Evolutionary conservation across 1,284 basidiomycete species (phyloP).

Genomic region (Cutaneotrichosporon spelunceum): DNA sequence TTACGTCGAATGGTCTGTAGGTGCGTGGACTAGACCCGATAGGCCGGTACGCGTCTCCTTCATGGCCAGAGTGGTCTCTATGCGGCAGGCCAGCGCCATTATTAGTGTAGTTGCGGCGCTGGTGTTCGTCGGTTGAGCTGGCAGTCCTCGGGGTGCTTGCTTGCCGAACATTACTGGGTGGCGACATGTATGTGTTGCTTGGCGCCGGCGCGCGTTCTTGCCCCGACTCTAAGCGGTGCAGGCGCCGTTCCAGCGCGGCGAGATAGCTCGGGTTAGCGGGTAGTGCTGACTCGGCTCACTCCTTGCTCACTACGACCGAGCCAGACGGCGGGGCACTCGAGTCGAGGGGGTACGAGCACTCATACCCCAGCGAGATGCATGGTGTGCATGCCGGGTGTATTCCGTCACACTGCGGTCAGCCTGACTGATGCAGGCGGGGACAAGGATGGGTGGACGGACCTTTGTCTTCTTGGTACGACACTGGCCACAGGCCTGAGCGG

Average conservation of each 20-base stretch:
- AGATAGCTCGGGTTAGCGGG: constrained; percentile 13
- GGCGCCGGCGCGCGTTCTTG: not conserved
- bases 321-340: constrained; percentile 15
- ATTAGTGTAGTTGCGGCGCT: not conserved
- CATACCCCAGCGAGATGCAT: constrained; percentile 17
- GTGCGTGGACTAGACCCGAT: not conserved
- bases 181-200: not conserved
- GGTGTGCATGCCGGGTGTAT: constrained; percentile 22
- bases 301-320: constrained; percentile 14
- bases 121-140: not conserved
- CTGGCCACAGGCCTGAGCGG: constrained; percentile 23
- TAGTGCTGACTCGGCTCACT: constrained; percentile 5
- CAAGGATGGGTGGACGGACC: constrained; percentile 2
- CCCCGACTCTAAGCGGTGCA: constrained; percentile 8
- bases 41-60: not conserved
- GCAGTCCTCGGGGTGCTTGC: not conserved
- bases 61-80: not conserved
- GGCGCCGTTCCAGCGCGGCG: constrained; percentile 12
- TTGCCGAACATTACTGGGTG: not conserved
- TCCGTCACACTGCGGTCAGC: constrained; percentile 24
- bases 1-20: not conserved
- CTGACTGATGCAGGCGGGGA: not conserved
- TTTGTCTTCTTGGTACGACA: constrained; percentile 25
- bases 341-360: constrained; percentile 22
- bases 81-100: not conserved